These are phyloP conservation scores for Tetradesmus lagerheimii DNA, from an alignment of 139 green algal genomes.

Conservation along the genomic window DNA sequence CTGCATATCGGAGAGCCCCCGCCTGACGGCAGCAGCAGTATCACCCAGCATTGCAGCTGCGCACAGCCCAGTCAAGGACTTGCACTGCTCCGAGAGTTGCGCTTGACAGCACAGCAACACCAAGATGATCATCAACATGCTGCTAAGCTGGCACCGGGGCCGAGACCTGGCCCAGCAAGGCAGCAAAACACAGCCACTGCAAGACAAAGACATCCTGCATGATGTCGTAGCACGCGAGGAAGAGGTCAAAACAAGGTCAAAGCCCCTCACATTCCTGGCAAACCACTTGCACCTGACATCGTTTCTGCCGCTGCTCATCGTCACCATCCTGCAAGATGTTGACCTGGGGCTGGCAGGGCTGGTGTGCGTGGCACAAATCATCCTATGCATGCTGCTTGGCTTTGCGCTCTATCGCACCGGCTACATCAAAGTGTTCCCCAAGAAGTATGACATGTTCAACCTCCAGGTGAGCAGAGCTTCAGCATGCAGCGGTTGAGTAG, in stretches of 20 bases:
- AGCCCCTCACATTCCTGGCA: neutral
- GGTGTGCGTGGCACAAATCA: neutral
- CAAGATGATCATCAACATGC: neutral
- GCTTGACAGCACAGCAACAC: neutral
- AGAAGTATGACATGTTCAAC: slow-evolving; percentile 37
- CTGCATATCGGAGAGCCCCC: no score
- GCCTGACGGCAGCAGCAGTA: neutral
- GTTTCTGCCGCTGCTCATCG: slow-evolving; percentile 15
- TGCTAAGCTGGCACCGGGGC: neutral
- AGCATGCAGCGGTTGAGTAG: neutral
- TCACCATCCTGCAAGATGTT: slow-evolving; percentile 31
- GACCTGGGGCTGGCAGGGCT: neutral
- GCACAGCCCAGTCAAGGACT: neutral
- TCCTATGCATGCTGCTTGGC: neutral
- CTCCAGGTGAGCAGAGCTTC: neutral
- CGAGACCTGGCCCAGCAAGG: neutral
- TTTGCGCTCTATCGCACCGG: neutral
- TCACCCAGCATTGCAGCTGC: neutral
- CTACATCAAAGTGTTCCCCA: slow-evolving; percentile 33
- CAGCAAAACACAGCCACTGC: neutral
- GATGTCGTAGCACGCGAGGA: neutral
- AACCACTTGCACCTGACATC: slow-evolving; percentile 1
- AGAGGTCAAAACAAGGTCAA: neutral
- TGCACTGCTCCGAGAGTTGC: neutral
- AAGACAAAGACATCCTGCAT: neutral